Conservation (phyloP, 179 eudicot genomes). For the Beta macrorhiza region DNA sequence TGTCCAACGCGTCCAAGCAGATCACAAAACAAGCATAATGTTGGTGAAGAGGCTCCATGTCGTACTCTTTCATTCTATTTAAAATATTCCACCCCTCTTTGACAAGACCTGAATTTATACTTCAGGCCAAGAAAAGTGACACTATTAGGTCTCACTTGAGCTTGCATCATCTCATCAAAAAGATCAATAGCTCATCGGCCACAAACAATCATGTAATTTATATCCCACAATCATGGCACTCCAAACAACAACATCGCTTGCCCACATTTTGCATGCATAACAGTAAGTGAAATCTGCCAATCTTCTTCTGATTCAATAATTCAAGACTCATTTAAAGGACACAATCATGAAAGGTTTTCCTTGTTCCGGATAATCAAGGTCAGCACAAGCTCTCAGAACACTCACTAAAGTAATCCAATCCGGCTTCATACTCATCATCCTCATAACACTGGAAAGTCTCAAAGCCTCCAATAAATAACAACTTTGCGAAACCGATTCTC, state of each 20-base stretch:
- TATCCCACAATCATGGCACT: constrained; percentile 79
- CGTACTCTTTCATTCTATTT: constrained; percentile 53
- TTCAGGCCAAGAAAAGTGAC: constrained; percentile 66
- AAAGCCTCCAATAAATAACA: constrained; percentile 61
- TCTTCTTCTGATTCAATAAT: constrained; percentile 38
- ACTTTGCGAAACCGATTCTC: constrained; percentile 32
- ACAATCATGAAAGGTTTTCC: constrained; percentile 58
- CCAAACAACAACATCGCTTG: constrained; percentile 65
- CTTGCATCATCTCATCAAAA: constrained; percentile 46
- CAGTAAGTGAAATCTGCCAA: constrained; percentile 58
- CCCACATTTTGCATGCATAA: constrained; percentile 74
- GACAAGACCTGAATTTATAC: constrained; percentile 71
- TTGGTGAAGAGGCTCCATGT: constrained; percentile 61
- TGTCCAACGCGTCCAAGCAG: constrained; percentile 71
- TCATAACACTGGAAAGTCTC: constrained; percentile 50
- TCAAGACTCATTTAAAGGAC: constrained; percentile 55
- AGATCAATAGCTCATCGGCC: constrained; percentile 66
- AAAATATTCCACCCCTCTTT: constrained; percentile 66
- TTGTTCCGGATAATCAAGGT: constrained; percentile 56
- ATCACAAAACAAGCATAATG: constrained; percentile 76
- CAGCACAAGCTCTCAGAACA: constrained; percentile 61
- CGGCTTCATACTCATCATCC: constrained; percentile 40
- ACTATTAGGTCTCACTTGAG: constrained; percentile 56
- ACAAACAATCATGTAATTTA: constrained; percentile 52
- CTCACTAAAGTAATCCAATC: constrained; percentile 72